Evolutionary conservation across 495 filamentous ascomycete genomes (phyloP).

Genomic region (Lepidopterella palustris): DNA sequence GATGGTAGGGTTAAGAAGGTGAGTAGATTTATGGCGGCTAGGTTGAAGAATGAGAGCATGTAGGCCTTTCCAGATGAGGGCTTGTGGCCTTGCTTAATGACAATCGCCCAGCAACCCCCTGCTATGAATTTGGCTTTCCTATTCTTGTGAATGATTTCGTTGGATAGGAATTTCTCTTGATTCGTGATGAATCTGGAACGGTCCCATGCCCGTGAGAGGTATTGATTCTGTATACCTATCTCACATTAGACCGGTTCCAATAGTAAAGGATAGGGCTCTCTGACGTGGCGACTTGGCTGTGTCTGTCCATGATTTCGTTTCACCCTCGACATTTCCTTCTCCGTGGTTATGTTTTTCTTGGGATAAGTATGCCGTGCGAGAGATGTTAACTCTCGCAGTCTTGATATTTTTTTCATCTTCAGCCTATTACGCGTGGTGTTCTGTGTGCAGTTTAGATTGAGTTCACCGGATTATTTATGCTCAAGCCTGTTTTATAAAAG

Average conservation of each 20-base stretch:
- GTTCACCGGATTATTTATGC: no score
- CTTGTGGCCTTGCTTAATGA: background rate
- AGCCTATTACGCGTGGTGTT: no score
- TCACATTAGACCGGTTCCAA: conserved; percentile 29
- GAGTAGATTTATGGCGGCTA: conserved; percentile 85
- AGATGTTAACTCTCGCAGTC: background rate
- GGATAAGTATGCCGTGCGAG: background rate
- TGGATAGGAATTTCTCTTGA: background rate
- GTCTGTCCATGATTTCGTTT: conserved; percentile 18
- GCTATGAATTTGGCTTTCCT: no score
- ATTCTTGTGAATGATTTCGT: no score
- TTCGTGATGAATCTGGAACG: conserved; percentile 9
- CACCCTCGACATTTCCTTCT: conserved; percentile 16
- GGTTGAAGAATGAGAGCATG: conserved; percentile 45
- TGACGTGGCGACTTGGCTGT: conserved; percentile 25
- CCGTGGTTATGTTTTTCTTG: background rate
- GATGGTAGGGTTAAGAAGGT: conserved; percentile 61
- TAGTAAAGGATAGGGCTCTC: conserved; percentile 23
- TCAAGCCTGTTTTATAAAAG: no score
- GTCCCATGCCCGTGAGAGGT: conserved; percentile 27
- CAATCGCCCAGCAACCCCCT: no score
- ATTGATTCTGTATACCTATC: conserved; percentile 22
- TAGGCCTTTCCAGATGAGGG: conserved; percentile 5
- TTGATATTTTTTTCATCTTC: no score
- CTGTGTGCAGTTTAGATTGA: no score